A percentile compares a stretch with the other conserved stretches of the same genome.
phyloP scores from a whole-genome alignment of 768 basidiomycete species.

The Leccinum aurantiacum region DNA sequence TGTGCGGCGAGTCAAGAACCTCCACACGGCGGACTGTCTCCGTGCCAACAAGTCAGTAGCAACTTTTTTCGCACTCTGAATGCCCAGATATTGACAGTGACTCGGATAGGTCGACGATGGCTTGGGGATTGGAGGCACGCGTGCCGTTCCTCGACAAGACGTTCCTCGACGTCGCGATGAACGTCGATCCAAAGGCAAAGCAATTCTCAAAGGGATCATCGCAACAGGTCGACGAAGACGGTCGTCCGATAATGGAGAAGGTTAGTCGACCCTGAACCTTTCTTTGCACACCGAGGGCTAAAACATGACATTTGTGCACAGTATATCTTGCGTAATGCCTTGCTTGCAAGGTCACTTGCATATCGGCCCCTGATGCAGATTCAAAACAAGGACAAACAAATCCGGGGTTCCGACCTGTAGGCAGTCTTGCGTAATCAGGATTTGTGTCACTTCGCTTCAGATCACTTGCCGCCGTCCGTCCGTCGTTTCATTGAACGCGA shows the following conservation, averaged over 20 bases:
- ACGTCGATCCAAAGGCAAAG: slow-evolving; percentile 83
- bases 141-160: slow-evolving; percentile 98
- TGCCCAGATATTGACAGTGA: slow-evolving; percentile 5
- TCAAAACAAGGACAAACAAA: too few relatives aligned
- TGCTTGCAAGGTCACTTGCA: too few relatives aligned
- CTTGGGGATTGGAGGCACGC: slow-evolving; percentile 98
- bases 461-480: too few relatives aligned
- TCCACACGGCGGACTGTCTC: slow-evolving; percentile 95
- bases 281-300: slow-evolving; percentile 8
- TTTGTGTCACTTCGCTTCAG: too few relatives aligned
- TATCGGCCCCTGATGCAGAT: too few relatives aligned
- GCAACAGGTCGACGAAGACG: slow-evolving; percentile 80
- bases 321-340: slow-evolving; percentile 96
- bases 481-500: too few relatives aligned
- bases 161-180: slow-evolving; percentile 94
- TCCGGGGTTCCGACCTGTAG: too few relatives aligned
- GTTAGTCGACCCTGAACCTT: slow-evolving; percentile 36
- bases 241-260: slow-evolving; percentile 94
- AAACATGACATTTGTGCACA: slow-evolving; percentile 30
- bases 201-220: slow-evolving; percentile 77
- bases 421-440: too few relatives aligned
- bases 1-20: slow-evolving; percentile 92
- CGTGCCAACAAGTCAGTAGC: slow-evolving; percentile 89
- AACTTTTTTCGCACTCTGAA: neutral
- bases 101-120: slow-evolving; percentile 85